phyloP scores from a whole-genome alignment of 495 filamentous ascomycete species.

The Neurospora sp. region DNA sequence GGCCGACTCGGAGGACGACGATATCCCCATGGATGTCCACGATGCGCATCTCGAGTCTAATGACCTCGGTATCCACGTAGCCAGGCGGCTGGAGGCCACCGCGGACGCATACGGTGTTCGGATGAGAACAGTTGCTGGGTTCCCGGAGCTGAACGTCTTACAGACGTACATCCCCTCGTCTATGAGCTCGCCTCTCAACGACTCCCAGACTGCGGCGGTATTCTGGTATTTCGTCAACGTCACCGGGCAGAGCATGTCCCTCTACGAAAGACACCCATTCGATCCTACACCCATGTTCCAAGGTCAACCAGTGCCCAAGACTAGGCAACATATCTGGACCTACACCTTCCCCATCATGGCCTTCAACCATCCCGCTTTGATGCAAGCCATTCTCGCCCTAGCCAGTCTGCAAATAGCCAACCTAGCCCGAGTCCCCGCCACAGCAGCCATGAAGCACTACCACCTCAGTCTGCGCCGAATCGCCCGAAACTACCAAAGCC shows the following conservation, averaged over 20 bases:
- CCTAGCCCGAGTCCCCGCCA: constrained; percentile 57
- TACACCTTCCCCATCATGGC: constrained; percentile 79
- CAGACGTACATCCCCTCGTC: constrained; percentile 66
- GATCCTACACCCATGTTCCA: constrained; percentile 66
- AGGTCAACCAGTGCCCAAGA: constrained; percentile 50
- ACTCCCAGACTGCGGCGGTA: constrained; percentile 71
- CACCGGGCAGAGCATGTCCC: constrained; percentile 75
- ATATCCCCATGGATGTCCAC: constrained; percentile 17
- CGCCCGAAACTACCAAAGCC: constrained; percentile 60
- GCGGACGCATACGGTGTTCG: constrained; percentile 26
- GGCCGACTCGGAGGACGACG: constrained; percentile 46
- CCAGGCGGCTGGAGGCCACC: constrained; percentile 21
- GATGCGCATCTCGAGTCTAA: constrained; percentile 24
- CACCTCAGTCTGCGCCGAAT: constrained; percentile 73
- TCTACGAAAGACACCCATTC: constrained; percentile 76
- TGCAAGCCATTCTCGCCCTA: constrained; percentile 87
- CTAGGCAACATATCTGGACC: constrained; percentile 75
- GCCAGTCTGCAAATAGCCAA: constrained; percentile 83
- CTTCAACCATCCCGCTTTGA: constrained; percentile 69
- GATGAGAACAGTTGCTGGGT: constrained; percentile 33
- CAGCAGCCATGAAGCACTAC: constrained; percentile 85
- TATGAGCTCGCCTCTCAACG: constrained; percentile 69
- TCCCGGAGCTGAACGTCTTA: constrained; percentile 49
- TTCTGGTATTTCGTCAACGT: constrained; percentile 91
- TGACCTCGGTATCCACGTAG: constrained; percentile 29